These are phyloP conservation scores for Aureobasidium leucospermi DNA, from an alignment of 2,329 filamentous ascomycete genomes.

Conservation along the genomic window DNA sequence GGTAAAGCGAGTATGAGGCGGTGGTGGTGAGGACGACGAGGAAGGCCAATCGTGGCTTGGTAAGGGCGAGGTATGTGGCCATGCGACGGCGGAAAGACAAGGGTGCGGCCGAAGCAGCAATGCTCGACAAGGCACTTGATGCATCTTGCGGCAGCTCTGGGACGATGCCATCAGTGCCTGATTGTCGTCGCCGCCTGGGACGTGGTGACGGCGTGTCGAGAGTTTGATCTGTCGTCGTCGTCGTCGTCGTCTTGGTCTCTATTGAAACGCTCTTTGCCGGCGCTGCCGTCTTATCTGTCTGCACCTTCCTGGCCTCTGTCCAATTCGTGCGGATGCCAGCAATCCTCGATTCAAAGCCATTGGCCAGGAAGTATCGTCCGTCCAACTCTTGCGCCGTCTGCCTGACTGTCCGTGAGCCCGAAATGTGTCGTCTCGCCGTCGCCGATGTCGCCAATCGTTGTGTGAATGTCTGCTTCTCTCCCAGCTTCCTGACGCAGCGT, in stretches of 20 bases:
- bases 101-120: slow-evolving; percentile 50
- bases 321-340: slow-evolving; percentile 5
- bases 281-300: background rate
- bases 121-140: slow-evolving; percentile 51
- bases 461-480: slow-evolving; percentile 16
- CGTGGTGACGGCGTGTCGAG: slow-evolving; percentile 24
- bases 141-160: slow-evolving; percentile 48
- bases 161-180: slow-evolving; percentile 12
- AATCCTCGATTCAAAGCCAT: slow-evolving; percentile 21
- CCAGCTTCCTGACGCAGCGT: slow-evolving; percentile 23
- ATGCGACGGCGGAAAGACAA: slow-evolving; percentile 57
- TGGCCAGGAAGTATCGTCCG: slow-evolving; percentile 29
- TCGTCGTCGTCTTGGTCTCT: background rate
- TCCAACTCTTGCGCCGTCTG: slow-evolving; percentile 21
- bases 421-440: slow-evolving; percentile 19
- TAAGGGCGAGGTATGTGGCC: slow-evolving; percentile 78
- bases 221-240: background rate
- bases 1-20: slow-evolving; percentile 86
- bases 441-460: slow-evolving; percentile 17
- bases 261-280: background rate
- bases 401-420: slow-evolving; percentile 14
- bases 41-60: slow-evolving; percentile 90
- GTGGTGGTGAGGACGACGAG: slow-evolving; percentile 88
- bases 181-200: slow-evolving; percentile 27
- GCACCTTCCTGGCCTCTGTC: slow-evolving; percentile 4